These are phyloP conservation scores for Nicotiana obtusifolia DNA, from an alignment of 257 asterid species.

Conservation along the genomic window DNA sequence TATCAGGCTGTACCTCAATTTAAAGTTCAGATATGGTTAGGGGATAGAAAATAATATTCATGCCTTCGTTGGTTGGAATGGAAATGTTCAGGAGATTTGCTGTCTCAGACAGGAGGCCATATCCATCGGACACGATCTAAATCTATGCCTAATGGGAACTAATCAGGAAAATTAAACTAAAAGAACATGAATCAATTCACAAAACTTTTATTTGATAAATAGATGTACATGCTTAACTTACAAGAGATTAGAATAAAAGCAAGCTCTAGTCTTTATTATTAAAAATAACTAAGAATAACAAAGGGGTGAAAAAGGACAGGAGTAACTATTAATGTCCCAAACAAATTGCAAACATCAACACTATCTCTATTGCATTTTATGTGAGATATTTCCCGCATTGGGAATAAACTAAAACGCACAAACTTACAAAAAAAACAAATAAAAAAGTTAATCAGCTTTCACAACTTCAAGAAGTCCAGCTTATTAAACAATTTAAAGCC, in stretches of 20 bases:
- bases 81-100: not conserved
- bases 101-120: not conserved
- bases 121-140: not conserved
- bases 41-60: not conserved
- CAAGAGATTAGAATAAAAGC: not conserved
- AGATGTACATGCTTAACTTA: not conserved
- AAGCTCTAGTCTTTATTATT: not conserved
- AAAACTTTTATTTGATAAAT: not conserved
- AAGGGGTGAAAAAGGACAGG: not conserved
- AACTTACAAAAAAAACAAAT: not conserved
- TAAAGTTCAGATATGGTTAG: not conserved
- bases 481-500: not conserved
- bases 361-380: not conserved
- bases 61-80: not conserved
- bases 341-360: not conserved
- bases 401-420: not conserved
- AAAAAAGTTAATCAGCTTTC: not conserved
- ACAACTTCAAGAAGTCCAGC: not conserved
- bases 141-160: not conserved
- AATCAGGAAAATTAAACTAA: not conserved
- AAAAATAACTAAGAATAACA: not conserved
- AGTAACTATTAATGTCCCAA: not conserved
- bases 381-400: not conserved
- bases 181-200: not conserved
- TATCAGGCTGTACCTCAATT: too few relatives aligned